These are phyloP conservation scores for Inonotus obliquus DNA, from an alignment of 1,284 basidiomycete species.

Conservation along the genomic window DNA sequence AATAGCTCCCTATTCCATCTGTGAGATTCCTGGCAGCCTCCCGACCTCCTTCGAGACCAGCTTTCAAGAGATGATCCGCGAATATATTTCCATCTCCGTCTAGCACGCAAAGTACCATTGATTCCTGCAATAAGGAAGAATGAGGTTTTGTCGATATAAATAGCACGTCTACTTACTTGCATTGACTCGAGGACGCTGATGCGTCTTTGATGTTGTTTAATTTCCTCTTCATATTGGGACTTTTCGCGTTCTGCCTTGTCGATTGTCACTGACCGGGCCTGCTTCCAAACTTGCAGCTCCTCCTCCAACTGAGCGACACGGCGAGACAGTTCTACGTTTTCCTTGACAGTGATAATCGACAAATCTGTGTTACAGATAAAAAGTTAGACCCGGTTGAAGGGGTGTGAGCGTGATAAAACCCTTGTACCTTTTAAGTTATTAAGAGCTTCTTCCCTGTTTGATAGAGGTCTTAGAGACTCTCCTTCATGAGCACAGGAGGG, in stretches of 20 bases:
- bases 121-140: conserved; percentile 33
- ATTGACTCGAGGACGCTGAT: conserved; percentile 51
- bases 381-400: neutral
- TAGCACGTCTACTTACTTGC: conserved; percentile 38
- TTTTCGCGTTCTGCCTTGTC: conserved; percentile 55
- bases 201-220: conserved; percentile 55
- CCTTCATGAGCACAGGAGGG: neutral
- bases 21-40: conserved; percentile 63
- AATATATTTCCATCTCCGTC: conserved; percentile 71
- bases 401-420: neutral
- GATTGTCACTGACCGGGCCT: conserved; percentile 54
- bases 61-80: conserved; percentile 46
- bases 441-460: conserved; percentile 9
- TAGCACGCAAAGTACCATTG: conserved; percentile 67
- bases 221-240: conserved; percentile 58
- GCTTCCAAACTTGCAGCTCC: conserved; percentile 65
- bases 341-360: conserved; percentile 55
- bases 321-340: conserved; percentile 56
- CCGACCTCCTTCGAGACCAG: conserved; percentile 64
- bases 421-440: conserved; percentile 12
- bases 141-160: neutral
- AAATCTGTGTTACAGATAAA: conserved; percentile 48
- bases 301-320: conserved; percentile 62
- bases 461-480: neutral
- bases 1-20: conserved; percentile 57